These are phyloP conservation scores for Larix kaempferi DNA, from an alignment of 75 land plant species.

Conservation along the genomic window DNA sequence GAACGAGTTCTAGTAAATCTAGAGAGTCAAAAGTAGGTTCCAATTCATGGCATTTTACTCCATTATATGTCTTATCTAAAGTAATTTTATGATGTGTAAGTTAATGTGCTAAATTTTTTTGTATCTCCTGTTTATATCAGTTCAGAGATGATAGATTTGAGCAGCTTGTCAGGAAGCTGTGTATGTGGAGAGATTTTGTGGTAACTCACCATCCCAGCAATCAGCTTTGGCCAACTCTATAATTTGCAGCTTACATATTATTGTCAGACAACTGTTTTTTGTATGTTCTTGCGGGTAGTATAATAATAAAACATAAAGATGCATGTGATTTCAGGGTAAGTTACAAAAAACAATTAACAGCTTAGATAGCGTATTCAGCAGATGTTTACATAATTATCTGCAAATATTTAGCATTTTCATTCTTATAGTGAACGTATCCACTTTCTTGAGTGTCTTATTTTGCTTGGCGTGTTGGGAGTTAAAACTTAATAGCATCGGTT, in stretches of 20 bases:
- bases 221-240: neutral
- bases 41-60: neutral
- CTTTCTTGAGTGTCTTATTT: too few species aligned
- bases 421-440: too few species aligned
- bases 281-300: too few species aligned
- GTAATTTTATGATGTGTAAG: neutral
- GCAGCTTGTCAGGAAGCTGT: constrained; percentile 54
- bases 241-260: neutral
- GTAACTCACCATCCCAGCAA: constrained; percentile 42
- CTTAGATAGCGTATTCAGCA: too few species aligned
- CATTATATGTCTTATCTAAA: neutral
- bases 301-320: too few species aligned
- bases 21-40: neutral
- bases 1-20: neutral
- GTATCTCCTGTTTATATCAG: neutral
- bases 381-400: too few species aligned
- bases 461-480: too few species aligned
- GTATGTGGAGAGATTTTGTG: constrained; percentile 90
- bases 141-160: constrained; percentile 31
- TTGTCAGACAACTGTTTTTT: too few species aligned
- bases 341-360: too few species aligned
- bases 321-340: too few species aligned
- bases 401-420: too few species aligned
- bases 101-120: neutral
- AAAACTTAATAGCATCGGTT: too few species aligned